phyloP scores from a whole-genome alignment of 805 yeast genomes.

The Saccharomycopsis synnaedendra region DNA sequence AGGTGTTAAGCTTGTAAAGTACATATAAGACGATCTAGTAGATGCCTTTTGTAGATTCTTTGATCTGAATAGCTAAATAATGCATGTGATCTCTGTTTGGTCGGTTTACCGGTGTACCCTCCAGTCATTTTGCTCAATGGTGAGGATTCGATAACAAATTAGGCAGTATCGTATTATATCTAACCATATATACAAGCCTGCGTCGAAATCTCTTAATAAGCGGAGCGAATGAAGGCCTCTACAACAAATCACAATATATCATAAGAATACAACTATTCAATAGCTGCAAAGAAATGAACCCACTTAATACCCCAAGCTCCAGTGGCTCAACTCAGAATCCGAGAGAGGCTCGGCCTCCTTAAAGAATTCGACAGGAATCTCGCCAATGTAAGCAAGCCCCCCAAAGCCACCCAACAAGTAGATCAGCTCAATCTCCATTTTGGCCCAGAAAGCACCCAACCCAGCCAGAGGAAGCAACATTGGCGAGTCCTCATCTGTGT shows the following conservation, averaged over 20 bases:
- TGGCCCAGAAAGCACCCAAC: conserved; percentile 33
- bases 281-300: not conserved
- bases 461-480: too few species aligned
- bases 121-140: conserved; percentile 56
- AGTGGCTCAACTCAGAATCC: conserved; percentile 1
- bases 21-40: not conserved
- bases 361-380: conserved; percentile 45
- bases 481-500: too few species aligned
- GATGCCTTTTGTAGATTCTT: not conserved
- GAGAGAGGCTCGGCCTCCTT: conserved; percentile 18
- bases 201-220: conserved; percentile 7
- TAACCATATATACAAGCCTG: not conserved
- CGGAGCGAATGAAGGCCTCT: not conserved
- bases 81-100: conserved; percentile 46
- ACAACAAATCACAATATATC: not conserved
- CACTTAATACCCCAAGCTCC: conserved; percentile 5
- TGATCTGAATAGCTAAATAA: not conserved
- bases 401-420: conserved; percentile 79
- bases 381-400: conserved; percentile 66
- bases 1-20: not conserved
- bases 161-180: conserved; percentile 32
- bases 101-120: conserved; percentile 59
- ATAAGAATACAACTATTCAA: not conserved
- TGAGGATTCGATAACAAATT: conserved; percentile 50
- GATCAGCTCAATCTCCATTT: conserved; percentile 47